These are phyloP conservation scores for Rhizomucor miehei DNA, from an alignment of 371 early-diverging fungal species.

Conservation along the genomic window DNA sequence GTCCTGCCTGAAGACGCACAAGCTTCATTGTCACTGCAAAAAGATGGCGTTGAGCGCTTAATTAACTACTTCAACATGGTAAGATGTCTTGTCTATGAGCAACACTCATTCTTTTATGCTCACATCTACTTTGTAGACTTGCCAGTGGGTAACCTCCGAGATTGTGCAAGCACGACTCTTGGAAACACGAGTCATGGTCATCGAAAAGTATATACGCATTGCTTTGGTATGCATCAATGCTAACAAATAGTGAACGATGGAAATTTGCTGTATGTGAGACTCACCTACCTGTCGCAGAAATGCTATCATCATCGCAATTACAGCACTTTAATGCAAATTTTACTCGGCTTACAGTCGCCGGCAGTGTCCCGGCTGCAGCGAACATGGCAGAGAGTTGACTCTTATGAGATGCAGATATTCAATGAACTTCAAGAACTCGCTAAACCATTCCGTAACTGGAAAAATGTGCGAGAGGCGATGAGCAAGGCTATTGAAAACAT, in stretches of 20 bases:
- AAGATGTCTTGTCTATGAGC: slow-evolving; percentile 1
- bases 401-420: slow-evolving; percentile 45
- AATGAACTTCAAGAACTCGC: slow-evolving; percentile 52
- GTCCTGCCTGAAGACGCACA: neutral
- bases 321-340: slow-evolving; percentile 56
- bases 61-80: slow-evolving; percentile 45
- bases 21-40: too few species aligned
- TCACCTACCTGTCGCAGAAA: too few species aligned
- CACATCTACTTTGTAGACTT: slow-evolving; percentile 20
- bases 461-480: slow-evolving; percentile 54
- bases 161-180: slow-evolving; percentile 31
- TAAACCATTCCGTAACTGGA: slow-evolving; percentile 61
- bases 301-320: slow-evolving; percentile 61
- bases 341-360: slow-evolving; percentile 56
- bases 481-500: slow-evolving; percentile 41
- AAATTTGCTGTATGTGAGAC: too few species aligned
- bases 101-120: neutral
- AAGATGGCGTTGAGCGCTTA: slow-evolving; percentile 28
- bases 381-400: slow-evolving; percentile 53
- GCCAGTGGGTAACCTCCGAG: slow-evolving; percentile 52
- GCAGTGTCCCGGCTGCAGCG: slow-evolving; percentile 46
- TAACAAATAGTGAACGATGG: neutral
- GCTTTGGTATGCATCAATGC: slow-evolving; percentile 31
- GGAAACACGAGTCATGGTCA: slow-evolving; percentile 32
- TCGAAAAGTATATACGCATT: slow-evolving; percentile 50